Evolutionary conservation across 345 rosid species (phyloP).

Genomic region (Dimocarpus longan): DNA sequence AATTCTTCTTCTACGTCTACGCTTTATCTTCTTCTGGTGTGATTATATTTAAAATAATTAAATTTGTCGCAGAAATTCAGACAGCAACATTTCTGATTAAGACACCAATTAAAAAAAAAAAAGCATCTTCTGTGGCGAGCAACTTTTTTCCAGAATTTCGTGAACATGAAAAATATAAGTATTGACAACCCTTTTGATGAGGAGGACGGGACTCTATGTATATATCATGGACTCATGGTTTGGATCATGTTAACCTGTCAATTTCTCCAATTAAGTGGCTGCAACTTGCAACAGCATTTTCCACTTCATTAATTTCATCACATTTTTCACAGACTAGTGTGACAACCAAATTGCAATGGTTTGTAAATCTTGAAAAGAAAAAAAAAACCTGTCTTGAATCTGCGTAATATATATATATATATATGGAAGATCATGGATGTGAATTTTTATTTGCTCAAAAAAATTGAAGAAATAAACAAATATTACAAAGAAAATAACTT

Average conservation of each 20-base stretch:
- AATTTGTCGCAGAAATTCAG: conserved; percentile 7
- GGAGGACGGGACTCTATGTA: not conserved
- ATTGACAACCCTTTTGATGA: not conserved
- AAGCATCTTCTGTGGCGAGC: conserved; percentile 13
- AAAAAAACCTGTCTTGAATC: not conserved
- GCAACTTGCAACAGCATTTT: not conserved
- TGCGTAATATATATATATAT: too few relatives aligned
- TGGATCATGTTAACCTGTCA: not conserved
- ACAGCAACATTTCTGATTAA: conserved; percentile 21
- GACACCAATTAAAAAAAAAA: not conserved
- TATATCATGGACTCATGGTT: not conserved
- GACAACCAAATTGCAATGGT: not conserved
- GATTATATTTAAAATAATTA: not conserved
- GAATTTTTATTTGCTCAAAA: too few relatives aligned
- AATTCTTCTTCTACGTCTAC: not conserved
- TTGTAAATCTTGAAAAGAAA: not conserved
- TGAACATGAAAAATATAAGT: not conserved
- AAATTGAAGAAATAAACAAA: too few relatives aligned
- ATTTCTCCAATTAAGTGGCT: not conserved
- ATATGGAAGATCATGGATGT: not conserved
- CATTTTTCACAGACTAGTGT: not conserved
- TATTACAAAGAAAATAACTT: too few relatives aligned
- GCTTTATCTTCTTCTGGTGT: not conserved
- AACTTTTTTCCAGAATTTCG: not conserved
- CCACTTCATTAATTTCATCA: not conserved